Evolutionary conservation across 257 asterid species (phyloP), one percentile per base, ranked within the genome.

Genomic region (Primulina tabacum): DNA sequence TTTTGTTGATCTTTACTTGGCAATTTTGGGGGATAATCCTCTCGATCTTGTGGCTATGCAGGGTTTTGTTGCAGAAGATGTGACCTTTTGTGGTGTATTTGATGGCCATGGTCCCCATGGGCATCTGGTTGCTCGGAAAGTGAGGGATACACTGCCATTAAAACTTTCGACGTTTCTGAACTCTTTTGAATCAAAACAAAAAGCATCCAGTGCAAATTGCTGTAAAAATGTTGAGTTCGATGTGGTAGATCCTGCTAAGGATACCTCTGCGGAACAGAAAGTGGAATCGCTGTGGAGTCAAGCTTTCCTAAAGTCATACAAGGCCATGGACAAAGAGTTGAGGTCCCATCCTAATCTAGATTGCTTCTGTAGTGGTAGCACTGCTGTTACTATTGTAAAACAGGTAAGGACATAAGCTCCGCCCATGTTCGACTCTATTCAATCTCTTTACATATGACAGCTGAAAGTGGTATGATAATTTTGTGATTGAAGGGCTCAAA

Each of bases 101-200:
- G 99, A 93, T 75, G 99, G 99, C 67, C 99, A 93, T 43, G 99
- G 99, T 64, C 99, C 99, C 3, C 83, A 93, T 12, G 99, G 99
- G 33, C 99, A 93, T 84, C 77, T 93, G 53, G 99, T 90, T 65
- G 95, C 99, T 67, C 97, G 96, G 26, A 93, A 81, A 84, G 99
- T 93, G 68, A 82, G 99, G 76, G 99, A 93, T 78, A 80, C 81
- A 1, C 73, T 93, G 69, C 99, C 99, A 2, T 63, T 90, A 69
- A 93, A 90, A 75, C 72, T 93, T 28, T 78, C 84, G 32, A 75
- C 96, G 1, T 80, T 83, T 59, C 33, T 89, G 79, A 82, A 85
- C 75, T 80, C 96, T 21, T 73, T 65, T 24, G 96, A 85, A 29
- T 76, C 94, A 1, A 86, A 80, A 84, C 76, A 72, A 70, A 84